These are phyloP conservation scores for Macrolepiota dolichaula DNA, from an alignment of 768 basidiomycete species.

Conservation along the genomic window DNA sequence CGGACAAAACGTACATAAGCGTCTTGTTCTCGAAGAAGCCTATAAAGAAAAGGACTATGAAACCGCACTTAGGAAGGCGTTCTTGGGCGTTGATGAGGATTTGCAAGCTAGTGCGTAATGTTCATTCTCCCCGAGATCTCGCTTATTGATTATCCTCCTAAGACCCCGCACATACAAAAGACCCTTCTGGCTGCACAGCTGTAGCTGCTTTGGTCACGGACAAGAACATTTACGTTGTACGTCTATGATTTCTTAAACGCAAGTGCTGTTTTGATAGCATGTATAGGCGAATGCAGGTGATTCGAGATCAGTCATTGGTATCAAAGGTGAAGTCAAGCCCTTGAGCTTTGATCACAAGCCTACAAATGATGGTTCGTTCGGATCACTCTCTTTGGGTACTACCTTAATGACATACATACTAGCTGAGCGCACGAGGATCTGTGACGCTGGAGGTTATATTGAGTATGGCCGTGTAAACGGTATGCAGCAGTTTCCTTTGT, in stretches of 20 bases:
- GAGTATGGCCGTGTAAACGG: constrained; percentile 98
- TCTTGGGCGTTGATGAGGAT: constrained; percentile 94
- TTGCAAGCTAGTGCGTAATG: constrained; percentile 60
- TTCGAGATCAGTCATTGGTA: constrained; percentile 83
- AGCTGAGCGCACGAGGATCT: constrained; percentile 87
- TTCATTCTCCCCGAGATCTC: constrained; percentile 4
- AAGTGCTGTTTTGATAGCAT: constrained; percentile 15
- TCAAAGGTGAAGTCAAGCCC: constrained; percentile 83
- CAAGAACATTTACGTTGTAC: constrained; percentile 74
- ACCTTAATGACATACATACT: constrained; percentile 2
- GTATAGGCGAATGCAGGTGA: constrained; percentile 95
- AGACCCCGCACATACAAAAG: constrained; percentile 86
- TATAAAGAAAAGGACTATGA: constrained; percentile 72
- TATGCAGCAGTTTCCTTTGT: constrained; percentile 29
- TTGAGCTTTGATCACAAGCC: constrained; percentile 97
- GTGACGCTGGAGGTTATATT: constrained; percentile 90
- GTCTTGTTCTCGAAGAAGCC: constrained; percentile 66
- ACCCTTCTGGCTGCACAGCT: constrained; percentile 96
- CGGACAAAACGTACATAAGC: constrained; percentile 78
- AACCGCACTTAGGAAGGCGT: constrained; percentile 80
- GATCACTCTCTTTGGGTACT: neutral
- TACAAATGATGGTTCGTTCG: constrained; percentile 66
- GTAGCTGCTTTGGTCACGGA: constrained; percentile 87
- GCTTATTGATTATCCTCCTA: constrained; percentile 13
- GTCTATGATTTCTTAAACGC: constrained; percentile 22